Evolutionary conservation across 2,329 filamentous ascomycete species (phyloP), one percentile per base, ranked within the genome.

Genomic region (Huntiella bhutanensis): DNA sequence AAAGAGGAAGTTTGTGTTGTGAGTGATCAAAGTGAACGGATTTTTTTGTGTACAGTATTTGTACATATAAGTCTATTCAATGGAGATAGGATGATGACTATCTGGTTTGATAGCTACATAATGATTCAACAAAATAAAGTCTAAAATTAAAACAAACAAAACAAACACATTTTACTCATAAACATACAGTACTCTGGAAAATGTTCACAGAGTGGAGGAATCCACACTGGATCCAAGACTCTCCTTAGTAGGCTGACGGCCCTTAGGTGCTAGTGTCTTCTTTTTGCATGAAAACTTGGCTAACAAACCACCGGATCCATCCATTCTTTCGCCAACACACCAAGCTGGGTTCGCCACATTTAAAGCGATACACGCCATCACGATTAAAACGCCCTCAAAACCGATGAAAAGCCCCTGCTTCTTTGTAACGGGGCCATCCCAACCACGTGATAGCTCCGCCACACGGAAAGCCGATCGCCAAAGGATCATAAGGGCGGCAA

Each of bases 381-480:
- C 57, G 35, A 73, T 64, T 61, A 73, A 64, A 38, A 66, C 60
- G 39, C 71, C 70, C 62, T 78, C 74, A 45, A 78, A 67, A 4
- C 60, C 68, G 50, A 77, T 66, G 55, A 78, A 77, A 48, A 72
- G 60, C 34, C 60, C 62, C 60, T 78, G 64, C 34, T 69, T 58
- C 33, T 55, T 58, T 56, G 78, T 77, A 53, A 82, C 58, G 16
- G 65, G 58, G 0, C 77, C 76, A 3, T 55, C 59, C 70, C 75
- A 84, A 1, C 79, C 79, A 45, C 70, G 64, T 51, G 68, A 71
- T 52, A 83, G 60, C 65, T 83, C 78, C 0, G 71, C 72, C 16
- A 80, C 71, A 46, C 80, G 70, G 59, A 75, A 83, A 37, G 75
- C 69, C 52, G 70, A 76, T 6, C 80, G 66, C 54, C 72, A 71